Evolutionary conservation across 495 filamentous ascomycete species (phyloP).

Genomic region (Evernia prunastri): DNA sequence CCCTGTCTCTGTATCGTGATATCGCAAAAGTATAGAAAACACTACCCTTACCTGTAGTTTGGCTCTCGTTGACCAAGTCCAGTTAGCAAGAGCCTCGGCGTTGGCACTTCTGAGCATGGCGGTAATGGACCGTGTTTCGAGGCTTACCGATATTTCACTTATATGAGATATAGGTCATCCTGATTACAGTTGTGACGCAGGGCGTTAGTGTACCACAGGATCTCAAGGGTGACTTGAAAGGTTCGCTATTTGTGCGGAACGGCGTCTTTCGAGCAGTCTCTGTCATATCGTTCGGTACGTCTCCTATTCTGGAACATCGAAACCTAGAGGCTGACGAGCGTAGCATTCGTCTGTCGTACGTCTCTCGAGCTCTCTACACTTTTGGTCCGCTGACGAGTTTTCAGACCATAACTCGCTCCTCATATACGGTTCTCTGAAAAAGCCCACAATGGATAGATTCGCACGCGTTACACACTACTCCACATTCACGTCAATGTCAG

Average conservation of each 20-base stretch:
- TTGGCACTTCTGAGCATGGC: slow-evolving; percentile 87
- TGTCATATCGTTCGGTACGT: slow-evolving; percentile 75
- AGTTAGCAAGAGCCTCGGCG: slow-evolving; percentile 93
- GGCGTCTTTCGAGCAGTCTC: slow-evolving; percentile 94
- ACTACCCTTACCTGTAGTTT: slow-evolving; percentile 2
- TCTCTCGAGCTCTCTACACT: slow-evolving; percentile 25
- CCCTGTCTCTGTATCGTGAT: slow-evolving; percentile 85
- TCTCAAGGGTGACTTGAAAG: slow-evolving; percentile 60
- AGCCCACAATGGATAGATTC: slow-evolving; percentile 91
- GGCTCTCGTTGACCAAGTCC: slow-evolving; percentile 29
- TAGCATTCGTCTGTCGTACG: slow-evolving; percentile 80
- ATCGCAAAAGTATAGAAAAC: slow-evolving; percentile 75
- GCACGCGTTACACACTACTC: slow-evolving; percentile 85
- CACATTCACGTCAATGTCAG: slow-evolving; percentile 78
- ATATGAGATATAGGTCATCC: slow-evolving; percentile 42
- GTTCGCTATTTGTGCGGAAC: slow-evolving; percentile 62
- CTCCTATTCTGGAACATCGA: neutral
- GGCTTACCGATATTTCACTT: neutral
- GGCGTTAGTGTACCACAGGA: slow-evolving; percentile 64
- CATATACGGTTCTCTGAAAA: slow-evolving; percentile 93
- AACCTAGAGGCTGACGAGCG: slow-evolving; percentile 22
- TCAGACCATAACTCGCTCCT: slow-evolving; percentile 89
- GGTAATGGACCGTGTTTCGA: slow-evolving; percentile 31
- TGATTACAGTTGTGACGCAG: slow-evolving; percentile 84
- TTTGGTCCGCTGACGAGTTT: neutral